Percentiles rank a stretch among this genome's conserved stretches.
Conservation (phyloP, 345 rosid genomes). For the Tarenaya hassleriana region DNA sequence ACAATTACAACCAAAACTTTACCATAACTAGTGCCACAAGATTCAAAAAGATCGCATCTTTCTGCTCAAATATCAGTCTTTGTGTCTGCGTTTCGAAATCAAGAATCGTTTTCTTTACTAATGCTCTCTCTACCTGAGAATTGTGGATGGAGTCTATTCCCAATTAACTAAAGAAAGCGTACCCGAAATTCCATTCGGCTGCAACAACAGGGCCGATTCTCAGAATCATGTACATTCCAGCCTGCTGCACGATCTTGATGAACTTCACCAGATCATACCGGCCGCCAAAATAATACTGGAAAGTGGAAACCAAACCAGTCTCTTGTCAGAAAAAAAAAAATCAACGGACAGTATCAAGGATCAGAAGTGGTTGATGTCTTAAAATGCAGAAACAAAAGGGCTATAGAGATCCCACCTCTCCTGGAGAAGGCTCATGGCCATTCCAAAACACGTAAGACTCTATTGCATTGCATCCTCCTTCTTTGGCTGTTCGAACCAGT, state of each 20-base stretch:
- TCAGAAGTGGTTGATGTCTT: background rate
- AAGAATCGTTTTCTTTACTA: too few relatives aligned
- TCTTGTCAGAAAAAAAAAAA: background rate
- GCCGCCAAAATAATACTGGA: slow-evolving; percentile 71
- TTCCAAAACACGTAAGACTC: slow-evolving; percentile 97
- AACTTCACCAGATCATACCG: slow-evolving; percentile 87
- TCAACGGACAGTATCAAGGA: background rate
- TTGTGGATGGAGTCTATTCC: too few relatives aligned
- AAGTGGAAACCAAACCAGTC: background rate
- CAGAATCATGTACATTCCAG: slow-evolving; percentile 84
- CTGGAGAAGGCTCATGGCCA: slow-evolving; percentile 77
- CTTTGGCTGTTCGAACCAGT: slow-evolving; percentile 74
- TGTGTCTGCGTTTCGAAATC: too few relatives aligned
- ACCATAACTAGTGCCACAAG: background rate
- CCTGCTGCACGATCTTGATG: slow-evolving; percentile 74
- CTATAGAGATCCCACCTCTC: slow-evolving; percentile 40
- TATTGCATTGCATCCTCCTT: slow-evolving; percentile 74
- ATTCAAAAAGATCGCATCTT: background rate
- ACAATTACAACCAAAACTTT: slow-evolving; percentile 1
- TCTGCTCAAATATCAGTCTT: too few relatives aligned
- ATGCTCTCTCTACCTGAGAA: too few relatives aligned
- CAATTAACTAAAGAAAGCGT: background rate
- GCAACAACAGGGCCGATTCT: slow-evolving; percentile 95
- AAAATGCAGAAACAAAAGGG: background rate
- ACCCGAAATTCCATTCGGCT: slow-evolving; percentile 96